Evolutionary conservation across 495 filamentous ascomycete genomes (phyloP).

Genomic region (Clohesyomyces aquaticus): DNA sequence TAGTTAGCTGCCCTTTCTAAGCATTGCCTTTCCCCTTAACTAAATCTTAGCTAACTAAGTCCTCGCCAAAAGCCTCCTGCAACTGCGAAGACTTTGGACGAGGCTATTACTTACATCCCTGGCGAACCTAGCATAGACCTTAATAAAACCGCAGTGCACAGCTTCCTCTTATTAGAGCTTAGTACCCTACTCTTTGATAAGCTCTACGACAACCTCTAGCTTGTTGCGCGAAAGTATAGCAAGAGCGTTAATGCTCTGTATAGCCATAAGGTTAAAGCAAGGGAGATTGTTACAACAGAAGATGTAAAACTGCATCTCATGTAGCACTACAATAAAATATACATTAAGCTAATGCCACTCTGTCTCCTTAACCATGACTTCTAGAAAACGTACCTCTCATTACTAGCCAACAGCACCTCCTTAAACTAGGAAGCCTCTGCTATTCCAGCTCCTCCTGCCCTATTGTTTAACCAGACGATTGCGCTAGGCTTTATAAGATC

Average conservation of each 20-base stretch:
- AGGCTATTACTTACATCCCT: slow-evolving; percentile 12
- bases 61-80: slow-evolving; percentile 7
- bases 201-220: slow-evolving; percentile 8
- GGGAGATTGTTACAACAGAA: slow-evolving; percentile 11
- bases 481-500: slow-evolving; percentile 17
- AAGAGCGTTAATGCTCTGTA: slow-evolving; percentile 6
- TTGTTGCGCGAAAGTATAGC: slow-evolving; percentile 1
- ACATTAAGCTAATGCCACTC: slow-evolving; percentile 12
- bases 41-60: slow-evolving; percentile 10
- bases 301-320: slow-evolving; percentile 6
- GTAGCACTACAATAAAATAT: slow-evolving; percentile 5
- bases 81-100: slow-evolving; percentile 3
- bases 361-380: slow-evolving; percentile 8
- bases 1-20: slow-evolving; percentile 9
- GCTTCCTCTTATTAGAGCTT: slow-evolving; percentile 7
- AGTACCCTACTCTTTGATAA: slow-evolving; percentile 10
- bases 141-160: slow-evolving; percentile 4
- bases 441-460: slow-evolving; percentile 9
- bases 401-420: not conserved
- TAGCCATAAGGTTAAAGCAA: slow-evolving; percentile 7
- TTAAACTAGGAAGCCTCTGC: slow-evolving; percentile 10
- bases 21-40: slow-evolving; percentile 1
- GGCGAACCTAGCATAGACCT: slow-evolving; percentile 11
- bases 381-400: slow-evolving; percentile 5
- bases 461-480: slow-evolving; percentile 2